Base-by-base conservation (phyloP, 805 yeast genomes). In the Pichia exigua region DNA sequence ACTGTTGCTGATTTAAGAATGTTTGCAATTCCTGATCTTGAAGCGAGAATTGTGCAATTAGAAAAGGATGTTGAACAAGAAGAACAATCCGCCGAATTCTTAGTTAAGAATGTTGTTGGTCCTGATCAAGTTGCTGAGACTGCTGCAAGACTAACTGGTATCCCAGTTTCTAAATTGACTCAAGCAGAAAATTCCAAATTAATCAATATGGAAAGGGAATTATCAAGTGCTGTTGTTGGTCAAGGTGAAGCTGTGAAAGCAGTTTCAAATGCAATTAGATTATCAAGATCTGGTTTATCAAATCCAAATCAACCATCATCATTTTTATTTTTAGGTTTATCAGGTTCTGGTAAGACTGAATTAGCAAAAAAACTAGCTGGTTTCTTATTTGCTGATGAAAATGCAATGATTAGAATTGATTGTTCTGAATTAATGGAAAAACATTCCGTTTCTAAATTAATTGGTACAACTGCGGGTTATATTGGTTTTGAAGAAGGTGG, bases 401-500 rank as follows among this genome's bases (percentile, higher is more conserved):
- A 83, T 71, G 96, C 97, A 47, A 92, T 94, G 88, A 87, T 94
- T 65, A 84, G 99, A 73, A 90, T 94, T 58, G 99, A 94, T 70
- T 94, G 99, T 72, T 91, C 98, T 5, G 99, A 94, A 69, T 76
- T 94, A 61, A 82, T 86, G 69, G 99, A 94, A 73, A 94, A 94
- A 63, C 89, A 95, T 80, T 87, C 97, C 7, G 95, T 94, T 5
- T 88, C 97, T 10, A 94, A 94, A 67, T 79, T 94, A 55, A 76
- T 94, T 51, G 99, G 99, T 71, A 94, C 98, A 21, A 95, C 98
- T 2, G 97, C 98, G 1, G 99, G 99, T 62, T 86, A 87, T 61
- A 86, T 94, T 61, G 99, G 99, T 41, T 95, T 87, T 68, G 97
- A 91, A 66, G 97, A 94, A 68, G 99, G 99, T 67, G 99, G 99